These are phyloP conservation scores for Yarrowia sp. DNA, from an alignment of 805 yeast genomes.

Conservation along the genomic window DNA sequence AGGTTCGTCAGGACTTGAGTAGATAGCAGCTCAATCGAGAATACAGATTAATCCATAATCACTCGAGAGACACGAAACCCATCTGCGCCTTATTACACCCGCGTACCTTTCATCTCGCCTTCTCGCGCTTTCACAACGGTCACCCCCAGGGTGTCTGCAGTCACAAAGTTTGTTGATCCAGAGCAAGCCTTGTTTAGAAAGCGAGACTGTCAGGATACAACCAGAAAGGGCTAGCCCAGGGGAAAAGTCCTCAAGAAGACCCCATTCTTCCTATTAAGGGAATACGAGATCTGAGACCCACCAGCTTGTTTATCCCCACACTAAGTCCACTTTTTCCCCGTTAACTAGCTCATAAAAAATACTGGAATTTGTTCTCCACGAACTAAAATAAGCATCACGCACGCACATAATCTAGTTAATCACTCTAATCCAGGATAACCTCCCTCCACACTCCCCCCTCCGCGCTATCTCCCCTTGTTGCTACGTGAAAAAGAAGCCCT, in stretches of 20 bases:
- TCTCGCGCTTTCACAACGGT: not conserved
- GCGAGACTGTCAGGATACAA: constrained; percentile 3
- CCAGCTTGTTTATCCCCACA: not conserved
- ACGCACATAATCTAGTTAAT: constrained; percentile 26
- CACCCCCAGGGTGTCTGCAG: constrained; percentile 10
- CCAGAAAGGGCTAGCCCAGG: not conserved
- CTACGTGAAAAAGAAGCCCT: constrained; percentile 18
- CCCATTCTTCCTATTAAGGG: too few species aligned
- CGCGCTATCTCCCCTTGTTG: constrained; percentile 9
- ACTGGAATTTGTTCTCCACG: too few species aligned
- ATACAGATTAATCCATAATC: too few species aligned
- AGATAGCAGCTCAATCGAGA: too few species aligned
- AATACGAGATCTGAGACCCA: not conserved
- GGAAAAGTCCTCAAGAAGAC: not conserved
- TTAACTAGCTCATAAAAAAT: not conserved
- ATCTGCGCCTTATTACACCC: too few species aligned
- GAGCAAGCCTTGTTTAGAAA: constrained; percentile 23
- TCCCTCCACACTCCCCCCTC: constrained; percentile 18
- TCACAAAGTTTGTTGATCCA: not conserved
- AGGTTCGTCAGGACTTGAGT: too few species aligned
- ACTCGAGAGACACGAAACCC: too few species aligned
- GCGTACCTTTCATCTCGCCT: too few species aligned
- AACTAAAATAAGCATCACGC: constrained; percentile 16
- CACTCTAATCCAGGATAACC: constrained; percentile 32
- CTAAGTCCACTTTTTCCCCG: not conserved